A percentile compares a stretch with the other conserved stretches of the same genome.
Conservation (phyloP, 2,329 filamentous ascomycete genomes). For the Paramyrothecium roridum region DNA sequence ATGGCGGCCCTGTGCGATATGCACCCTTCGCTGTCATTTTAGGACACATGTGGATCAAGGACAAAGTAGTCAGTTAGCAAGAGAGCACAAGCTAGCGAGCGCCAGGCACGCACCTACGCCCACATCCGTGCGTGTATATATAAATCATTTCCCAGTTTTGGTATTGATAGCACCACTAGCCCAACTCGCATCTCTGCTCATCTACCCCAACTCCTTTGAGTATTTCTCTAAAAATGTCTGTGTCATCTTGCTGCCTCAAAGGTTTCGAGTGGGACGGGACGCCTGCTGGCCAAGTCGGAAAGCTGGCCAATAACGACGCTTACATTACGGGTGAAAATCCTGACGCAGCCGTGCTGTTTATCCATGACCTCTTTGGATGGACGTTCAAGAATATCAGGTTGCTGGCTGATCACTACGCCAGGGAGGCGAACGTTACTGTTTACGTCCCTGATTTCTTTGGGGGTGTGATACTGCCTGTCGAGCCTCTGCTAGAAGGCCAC, state of each 20-base stretch:
- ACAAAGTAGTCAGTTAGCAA: no score
- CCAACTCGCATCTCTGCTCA: no score
- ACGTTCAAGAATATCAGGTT: conserved; percentile 39
- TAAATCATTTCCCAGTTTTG: no score
- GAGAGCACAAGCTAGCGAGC: no score
- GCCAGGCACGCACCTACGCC: no score
- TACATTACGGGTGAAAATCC: conserved; percentile 34
- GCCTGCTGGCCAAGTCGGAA: conserved; percentile 27
- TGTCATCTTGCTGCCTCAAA: conserved; percentile 24
- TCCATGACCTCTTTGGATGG: conserved; percentile 41
- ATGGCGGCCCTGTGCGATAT: no score
- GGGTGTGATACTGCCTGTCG: conserved; percentile 26
- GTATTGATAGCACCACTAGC: no score
- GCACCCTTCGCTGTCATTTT: no score
- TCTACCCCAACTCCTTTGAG: no score
- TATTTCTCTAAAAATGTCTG: conserved; percentile 3
- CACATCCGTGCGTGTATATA: no score
- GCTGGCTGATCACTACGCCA: conserved; percentile 43
- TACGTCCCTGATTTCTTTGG: conserved; percentile 36
- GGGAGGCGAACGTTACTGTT: conserved; percentile 40
- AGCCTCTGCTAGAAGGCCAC: conserved; percentile 21
- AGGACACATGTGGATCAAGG: no score
- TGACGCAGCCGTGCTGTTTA: conserved; percentile 29
- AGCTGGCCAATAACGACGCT: conserved; percentile 24
- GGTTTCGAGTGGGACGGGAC: conserved; percentile 38